Conservation (phyloP, 768 basidiomycete genomes). For the Hygrophorus pudorinus region DNA sequence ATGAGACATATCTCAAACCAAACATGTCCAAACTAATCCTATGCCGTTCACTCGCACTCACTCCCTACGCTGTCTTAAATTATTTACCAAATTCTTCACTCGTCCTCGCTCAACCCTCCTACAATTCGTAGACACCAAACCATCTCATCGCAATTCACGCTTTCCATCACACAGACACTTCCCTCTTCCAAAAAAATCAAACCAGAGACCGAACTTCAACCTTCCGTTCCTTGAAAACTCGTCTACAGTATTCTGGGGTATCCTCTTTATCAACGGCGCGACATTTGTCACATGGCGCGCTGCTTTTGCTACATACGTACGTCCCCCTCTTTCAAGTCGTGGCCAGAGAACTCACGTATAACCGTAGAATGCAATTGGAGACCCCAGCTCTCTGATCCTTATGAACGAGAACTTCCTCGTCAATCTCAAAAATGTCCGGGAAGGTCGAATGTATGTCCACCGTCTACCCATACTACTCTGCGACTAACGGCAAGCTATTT, state of each 20-base stretch:
- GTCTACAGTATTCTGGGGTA: constrained; percentile 57
- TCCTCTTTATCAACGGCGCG: constrained; percentile 42
- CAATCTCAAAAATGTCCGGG: constrained; percentile 47
- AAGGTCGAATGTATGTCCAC: constrained; percentile 43
- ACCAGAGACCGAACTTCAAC: constrained; percentile 17
- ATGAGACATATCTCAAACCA: constrained; percentile 53
- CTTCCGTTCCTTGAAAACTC: constrained; percentile 40
- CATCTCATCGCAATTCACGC: constrained; percentile 2
- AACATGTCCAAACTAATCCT: background rate
- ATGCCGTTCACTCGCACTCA: background rate
- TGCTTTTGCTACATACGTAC: constrained; percentile 27
- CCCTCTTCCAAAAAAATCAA: background rate
- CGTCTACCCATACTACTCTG: background rate
- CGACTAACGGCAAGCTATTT: constrained; percentile 4
- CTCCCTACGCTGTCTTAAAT: no score
- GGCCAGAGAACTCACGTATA: constrained; percentile 10
- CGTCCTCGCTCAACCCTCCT: constrained; percentile 1
- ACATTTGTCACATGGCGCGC: constrained; percentile 55
- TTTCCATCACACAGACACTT: background rate
- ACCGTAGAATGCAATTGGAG: constrained; percentile 39
- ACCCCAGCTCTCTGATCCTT: constrained; percentile 39
- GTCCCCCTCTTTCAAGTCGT: background rate
- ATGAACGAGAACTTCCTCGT: constrained; percentile 57
- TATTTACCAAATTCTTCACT: background rate
- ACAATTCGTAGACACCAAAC: background rate